Evolutionary conservation across 1,139 yeast genomes (phyloP).

Genomic region (Eremothecium gossypii): DNA sequence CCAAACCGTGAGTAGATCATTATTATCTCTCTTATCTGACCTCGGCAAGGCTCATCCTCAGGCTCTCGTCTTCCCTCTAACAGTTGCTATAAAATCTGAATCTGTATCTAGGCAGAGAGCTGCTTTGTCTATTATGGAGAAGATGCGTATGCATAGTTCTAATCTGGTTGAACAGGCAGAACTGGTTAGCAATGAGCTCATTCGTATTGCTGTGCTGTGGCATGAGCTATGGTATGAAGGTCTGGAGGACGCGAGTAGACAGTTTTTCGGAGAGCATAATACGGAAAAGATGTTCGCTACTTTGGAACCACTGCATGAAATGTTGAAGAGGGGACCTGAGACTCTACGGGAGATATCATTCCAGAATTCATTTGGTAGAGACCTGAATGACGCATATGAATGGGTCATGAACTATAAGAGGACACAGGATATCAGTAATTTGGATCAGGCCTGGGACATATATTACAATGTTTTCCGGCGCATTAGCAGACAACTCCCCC

Average conservation of each 20-base stretch:
- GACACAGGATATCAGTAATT: slow-evolving; percentile 75
- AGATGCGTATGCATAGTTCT: slow-evolving; percentile 84
- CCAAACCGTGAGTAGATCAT: slow-evolving; percentile 68
- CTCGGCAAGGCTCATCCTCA: slow-evolving; percentile 95
- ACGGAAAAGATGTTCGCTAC: slow-evolving; percentile 92
- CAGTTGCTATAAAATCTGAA: slow-evolving; percentile 93
- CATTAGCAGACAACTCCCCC: slow-evolving; percentile 82
- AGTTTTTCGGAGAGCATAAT: slow-evolving; percentile 89
- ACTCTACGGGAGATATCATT: slow-evolving; percentile 90
- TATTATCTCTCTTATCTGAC: slow-evolving; percentile 74
- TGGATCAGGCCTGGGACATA: slow-evolving; percentile 97
- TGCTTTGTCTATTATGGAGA: slow-evolving; percentile 82
- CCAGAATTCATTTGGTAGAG: slow-evolving; percentile 89
- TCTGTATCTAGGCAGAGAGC: slow-evolving; percentile 84
- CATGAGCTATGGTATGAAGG: slow-evolving; percentile 99
- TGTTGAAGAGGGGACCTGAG: slow-evolving; percentile 80
- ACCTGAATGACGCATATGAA: slow-evolving; percentile 83
- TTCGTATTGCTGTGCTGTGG: slow-evolving; percentile 93
- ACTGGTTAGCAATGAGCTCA: slow-evolving; percentile 84
- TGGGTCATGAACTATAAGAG: slow-evolving; percentile 84
- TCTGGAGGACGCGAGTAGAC: slow-evolving; percentile 88
- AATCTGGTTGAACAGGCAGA: slow-evolving; percentile 85
- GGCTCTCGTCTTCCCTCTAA: slow-evolving; percentile 88
- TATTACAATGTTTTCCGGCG: slow-evolving; percentile 90
- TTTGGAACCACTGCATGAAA: slow-evolving; percentile 77